Evolutionary conservation across 331 rosid species (phyloP).

Genomic region (Malus hybrid): DNA sequence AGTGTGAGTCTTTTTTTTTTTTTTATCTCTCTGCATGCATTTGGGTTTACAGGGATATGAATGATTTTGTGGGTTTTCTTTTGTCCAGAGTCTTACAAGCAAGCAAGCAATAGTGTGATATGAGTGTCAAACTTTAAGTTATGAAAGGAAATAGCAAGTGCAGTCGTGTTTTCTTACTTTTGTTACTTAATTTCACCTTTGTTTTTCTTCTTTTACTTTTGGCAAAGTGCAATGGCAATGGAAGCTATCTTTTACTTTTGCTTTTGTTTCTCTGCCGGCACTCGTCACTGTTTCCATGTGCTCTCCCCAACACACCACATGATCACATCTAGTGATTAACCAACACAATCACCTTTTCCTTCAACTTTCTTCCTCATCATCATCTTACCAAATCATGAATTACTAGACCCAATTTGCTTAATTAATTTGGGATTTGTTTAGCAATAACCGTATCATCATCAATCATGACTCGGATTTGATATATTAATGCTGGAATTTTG

Average conservation of each 20-base stretch:
- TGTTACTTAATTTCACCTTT: not conserved
- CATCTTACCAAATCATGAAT: conserved; percentile 17
- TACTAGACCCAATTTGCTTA: not conserved
- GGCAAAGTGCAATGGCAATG: conserved; percentile 36
- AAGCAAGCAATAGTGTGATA: conserved; percentile 35
- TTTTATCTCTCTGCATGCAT: conserved; percentile 24
- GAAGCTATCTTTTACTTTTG: conserved; percentile 41
- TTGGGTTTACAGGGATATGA: conserved; percentile 54
- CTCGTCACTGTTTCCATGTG: conserved; percentile 48
- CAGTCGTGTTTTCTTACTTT: conserved; percentile 34
- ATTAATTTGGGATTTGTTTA: not conserved
- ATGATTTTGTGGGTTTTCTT: conserved; percentile 27
- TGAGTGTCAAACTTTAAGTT: conserved; percentile 50
- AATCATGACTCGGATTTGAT: not conserved
- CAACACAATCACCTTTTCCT: conserved; percentile 31
- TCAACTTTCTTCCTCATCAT: conserved; percentile 21
- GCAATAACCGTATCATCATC: not conserved
- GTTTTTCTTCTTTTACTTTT: not conserved
- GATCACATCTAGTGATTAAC: conserved; percentile 25
- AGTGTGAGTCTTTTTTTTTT: conserved; percentile 36
- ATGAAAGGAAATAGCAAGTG: conserved; percentile 42
- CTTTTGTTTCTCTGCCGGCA: conserved; percentile 33
- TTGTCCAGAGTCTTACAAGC: conserved; percentile 40
- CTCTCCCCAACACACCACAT: conserved; percentile 31
- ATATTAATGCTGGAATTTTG: too few relatives aligned